Evolutionary conservation across 306 rosid species (phyloP).

Genomic region (Quercus variabilis): DNA sequence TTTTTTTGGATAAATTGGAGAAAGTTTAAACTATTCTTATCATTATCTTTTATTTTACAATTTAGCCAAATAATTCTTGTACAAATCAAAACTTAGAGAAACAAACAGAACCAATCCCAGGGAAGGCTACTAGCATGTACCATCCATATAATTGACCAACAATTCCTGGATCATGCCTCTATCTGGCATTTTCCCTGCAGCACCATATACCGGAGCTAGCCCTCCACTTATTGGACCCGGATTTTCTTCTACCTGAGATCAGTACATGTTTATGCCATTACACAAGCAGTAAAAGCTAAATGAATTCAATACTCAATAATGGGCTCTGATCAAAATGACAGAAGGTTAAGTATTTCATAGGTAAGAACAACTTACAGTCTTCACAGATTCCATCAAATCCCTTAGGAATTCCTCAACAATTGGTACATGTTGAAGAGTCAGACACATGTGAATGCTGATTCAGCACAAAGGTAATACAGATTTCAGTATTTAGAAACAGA

Average conservation of each 20-base stretch:
- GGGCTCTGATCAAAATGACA: not conserved
- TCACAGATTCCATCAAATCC: conserved; percentile 74
- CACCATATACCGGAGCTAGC: conserved; percentile 90
- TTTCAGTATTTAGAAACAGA: conserved; percentile 20
- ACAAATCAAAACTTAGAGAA: conserved; percentile 1
- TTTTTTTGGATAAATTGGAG: not conserved
- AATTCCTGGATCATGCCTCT: conserved; percentile 80
- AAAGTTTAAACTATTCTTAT: not conserved
- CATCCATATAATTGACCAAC: conserved; percentile 87
- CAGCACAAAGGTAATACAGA: conserved; percentile 11
- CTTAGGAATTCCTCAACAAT: conserved; percentile 62
- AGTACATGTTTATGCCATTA: not conserved
- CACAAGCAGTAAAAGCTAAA: not conserved
- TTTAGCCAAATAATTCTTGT: conserved; percentile 28
- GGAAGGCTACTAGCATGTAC: conserved; percentile 54
- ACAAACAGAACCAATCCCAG: not conserved
- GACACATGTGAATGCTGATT: conserved; percentile 84
- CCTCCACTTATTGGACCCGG: conserved; percentile 95
- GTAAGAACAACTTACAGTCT: conserved; percentile 53
- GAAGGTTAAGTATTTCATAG: not conserved
- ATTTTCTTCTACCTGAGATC: conserved; percentile 73
- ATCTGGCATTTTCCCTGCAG: conserved; percentile 97
- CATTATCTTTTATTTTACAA: not conserved
- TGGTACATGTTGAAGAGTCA: conserved; percentile 84
- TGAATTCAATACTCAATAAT: not conserved